Conservation (phyloP, 2,329 filamentous ascomycete genomes). For the Phoma herbarum region DNA sequence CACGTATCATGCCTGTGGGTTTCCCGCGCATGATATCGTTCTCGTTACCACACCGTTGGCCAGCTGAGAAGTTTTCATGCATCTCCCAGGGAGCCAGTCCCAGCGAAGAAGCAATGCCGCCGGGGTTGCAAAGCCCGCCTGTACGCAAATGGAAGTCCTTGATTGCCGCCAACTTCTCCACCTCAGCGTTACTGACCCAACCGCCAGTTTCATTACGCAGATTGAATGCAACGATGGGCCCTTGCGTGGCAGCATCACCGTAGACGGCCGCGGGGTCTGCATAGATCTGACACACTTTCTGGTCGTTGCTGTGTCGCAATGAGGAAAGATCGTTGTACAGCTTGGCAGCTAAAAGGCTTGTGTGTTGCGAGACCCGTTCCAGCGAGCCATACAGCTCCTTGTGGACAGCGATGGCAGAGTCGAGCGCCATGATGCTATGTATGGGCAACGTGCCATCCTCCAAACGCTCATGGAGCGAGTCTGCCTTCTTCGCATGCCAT, state of each 20-base stretch:
- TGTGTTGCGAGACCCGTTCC: conserved; percentile 74
- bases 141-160: conserved; percentile 86
- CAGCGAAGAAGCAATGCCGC: conserved; percentile 79
- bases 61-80: conserved; percentile 82
- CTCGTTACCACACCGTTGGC: conserved; percentile 83
- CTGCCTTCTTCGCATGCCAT: conserved; percentile 82
- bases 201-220: conserved; percentile 71
- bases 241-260: conserved; percentile 60
- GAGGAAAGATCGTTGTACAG: conserved; percentile 66
- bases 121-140: conserved; percentile 91
- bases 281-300: conserved; percentile 73
- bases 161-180: conserved; percentile 84
- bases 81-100: conserved; percentile 81
- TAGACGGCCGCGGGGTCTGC: conserved; percentile 54
- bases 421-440: conserved; percentile 86
- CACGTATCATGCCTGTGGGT: conserved; percentile 85
- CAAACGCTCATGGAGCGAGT: conserved; percentile 77
- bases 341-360: conserved; percentile 67
- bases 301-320: conserved; percentile 75
- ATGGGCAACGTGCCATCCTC: conserved; percentile 94
- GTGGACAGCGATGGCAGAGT: conserved; percentile 76
- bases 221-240: conserved; percentile 87
- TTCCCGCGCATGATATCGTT: conserved; percentile 84
- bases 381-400: conserved; percentile 75
- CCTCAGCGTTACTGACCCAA: conserved; percentile 83